Base-by-base conservation (phyloP, 208 protist species). In the Trypanosoma cruzi region DNA sequence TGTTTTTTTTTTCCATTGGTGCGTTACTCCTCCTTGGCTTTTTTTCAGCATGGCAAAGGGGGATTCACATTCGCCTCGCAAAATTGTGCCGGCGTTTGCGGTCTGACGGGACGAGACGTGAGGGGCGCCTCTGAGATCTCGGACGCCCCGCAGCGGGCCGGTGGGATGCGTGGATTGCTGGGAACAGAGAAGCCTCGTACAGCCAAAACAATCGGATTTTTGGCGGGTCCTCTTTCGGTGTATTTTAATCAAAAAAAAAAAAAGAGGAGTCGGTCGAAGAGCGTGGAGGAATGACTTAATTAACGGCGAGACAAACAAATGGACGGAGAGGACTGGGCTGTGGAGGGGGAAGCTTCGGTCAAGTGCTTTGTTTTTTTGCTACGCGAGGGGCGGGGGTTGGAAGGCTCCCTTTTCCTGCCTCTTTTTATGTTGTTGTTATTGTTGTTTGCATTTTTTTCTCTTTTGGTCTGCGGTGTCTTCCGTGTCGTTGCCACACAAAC, bases 21-120 rank as follows among this genome's bases (percentile, higher is more conserved):
- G 55, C 82, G 13, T 61, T 71, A 4, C 63, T 80, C 7, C 37
- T 79, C 20, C 55, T 69, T 42, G 49, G 74, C 44, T 36, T 58
- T 52, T 31, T 84, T 14, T 86, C 75, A 72, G 75, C 57, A 34
- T 88, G 82, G 83, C 79, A 79, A 46, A 50, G 50, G 20, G 49
- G 48, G 7, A 6, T 71, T 4, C 48, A 57, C 52, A 14, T 53
- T 6, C 22, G 32, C 24, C 7, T 61, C 13, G 24, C 48, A 16
- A 36, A 34, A 2, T 0, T 46, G 3, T 53, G 10, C 37, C 44
- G 29, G 42, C 44, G 28, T 20, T 8, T 68, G 29, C 29, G 2
- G 11, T 4, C 40, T 14, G 40, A 44, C 8, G 40, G 18, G n/a
- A n/a, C n/a, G n/a, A n/a, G n/a, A n/a, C n/a, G n/a, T n/a, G n/a